Evolutionary conservation across 176 grass and related monocot species (phyloP).

Genomic region (Musa itinerans): DNA sequence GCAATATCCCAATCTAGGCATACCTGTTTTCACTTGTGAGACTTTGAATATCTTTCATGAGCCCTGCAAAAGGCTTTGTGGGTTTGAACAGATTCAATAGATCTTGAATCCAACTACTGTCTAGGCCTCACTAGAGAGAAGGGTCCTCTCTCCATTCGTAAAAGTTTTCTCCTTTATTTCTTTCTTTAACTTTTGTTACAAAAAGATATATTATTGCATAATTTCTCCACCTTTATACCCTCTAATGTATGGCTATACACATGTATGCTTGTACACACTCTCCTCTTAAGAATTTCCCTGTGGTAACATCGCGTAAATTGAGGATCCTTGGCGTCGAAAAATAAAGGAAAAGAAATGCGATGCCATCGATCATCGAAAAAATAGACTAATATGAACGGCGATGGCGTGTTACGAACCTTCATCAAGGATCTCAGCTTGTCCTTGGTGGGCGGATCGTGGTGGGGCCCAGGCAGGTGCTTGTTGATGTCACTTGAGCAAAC

Average conservation of each 20-base stretch:
- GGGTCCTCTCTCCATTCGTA: not conserved
- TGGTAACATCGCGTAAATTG: not conserved
- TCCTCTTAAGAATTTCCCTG: not conserved
- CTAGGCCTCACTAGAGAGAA: too few relatives aligned
- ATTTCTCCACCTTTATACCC: not conserved
- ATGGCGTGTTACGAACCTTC: not conserved
- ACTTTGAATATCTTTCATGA: too few relatives aligned
- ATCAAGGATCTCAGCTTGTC: slow-evolving; percentile 3
- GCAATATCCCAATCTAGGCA: too few relatives aligned
- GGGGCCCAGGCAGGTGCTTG: slow-evolving; percentile 11
- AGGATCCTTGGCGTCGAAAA: not conserved
- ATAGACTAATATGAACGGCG: too few relatives aligned
- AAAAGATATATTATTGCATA: not conserved
- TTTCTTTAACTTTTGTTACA: not conserved
- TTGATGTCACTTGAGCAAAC: slow-evolving; percentile 4
- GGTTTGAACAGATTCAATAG: too few relatives aligned
- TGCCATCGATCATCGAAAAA: not conserved
- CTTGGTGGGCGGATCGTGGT: slow-evolving; percentile 13
- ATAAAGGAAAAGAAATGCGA: not conserved
- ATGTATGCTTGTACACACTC: not conserved
- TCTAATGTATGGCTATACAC: not conserved
- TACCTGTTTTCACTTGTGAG: too few relatives aligned
- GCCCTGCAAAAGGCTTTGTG: too few relatives aligned
- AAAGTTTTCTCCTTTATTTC: not conserved
- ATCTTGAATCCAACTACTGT: too few relatives aligned